Base-by-base conservation (phyloP, 2,329 filamentous ascomycete species). In the Colletotrichum filicis region DNA sequence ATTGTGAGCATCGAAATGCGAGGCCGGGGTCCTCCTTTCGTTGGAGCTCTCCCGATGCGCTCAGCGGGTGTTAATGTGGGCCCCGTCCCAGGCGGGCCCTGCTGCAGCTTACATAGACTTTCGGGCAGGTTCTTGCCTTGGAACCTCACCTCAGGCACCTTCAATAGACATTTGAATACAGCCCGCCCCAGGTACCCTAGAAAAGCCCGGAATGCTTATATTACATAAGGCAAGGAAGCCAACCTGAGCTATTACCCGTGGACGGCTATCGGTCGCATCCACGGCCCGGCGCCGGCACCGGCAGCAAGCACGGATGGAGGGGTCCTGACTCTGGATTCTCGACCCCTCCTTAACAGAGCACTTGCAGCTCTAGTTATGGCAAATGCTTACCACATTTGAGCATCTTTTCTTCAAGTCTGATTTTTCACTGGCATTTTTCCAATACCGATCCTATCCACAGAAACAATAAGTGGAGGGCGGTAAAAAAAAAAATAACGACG, bases 301-400 rank as follows among this genome's bases (percentile, higher is more conserved):
- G 64, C 32, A 61, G 53, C 26, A 53, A 16, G 67, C 62, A 65
- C 62, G 62, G 52, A 57, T 65, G 52, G 62, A 65, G 62, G 62
- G 55, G 62, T 35, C 56, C 11, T 22, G 30, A 63, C 26, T 49
- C 52, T 12, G 11, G 30, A 63, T 19, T 49, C 52, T 12, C 8
- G 26, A 58, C 55, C 49, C 49, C 68, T 58, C 58, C 66, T 72
- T 53, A 5, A 61, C 69, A 30, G 12, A 16, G 24, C 52, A 56
- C 12, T 49, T 32, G 24, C 22, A 56, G 49, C 62, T 56, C 62
- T 35, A 12, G 59, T 28, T 42, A 37, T 16, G n/a, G 28, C 56
- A n/a, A 35, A 42, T 11, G 42, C 42, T 49, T 49, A 22, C 57
- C 11, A 57, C 53, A 66, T 24, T 16, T 46, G 2, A 42, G 59